These are phyloP conservation scores for Macrotyloma uniflorum DNA, from an alignment of 306 rosid genomes.

Conservation along the genomic window DNA sequence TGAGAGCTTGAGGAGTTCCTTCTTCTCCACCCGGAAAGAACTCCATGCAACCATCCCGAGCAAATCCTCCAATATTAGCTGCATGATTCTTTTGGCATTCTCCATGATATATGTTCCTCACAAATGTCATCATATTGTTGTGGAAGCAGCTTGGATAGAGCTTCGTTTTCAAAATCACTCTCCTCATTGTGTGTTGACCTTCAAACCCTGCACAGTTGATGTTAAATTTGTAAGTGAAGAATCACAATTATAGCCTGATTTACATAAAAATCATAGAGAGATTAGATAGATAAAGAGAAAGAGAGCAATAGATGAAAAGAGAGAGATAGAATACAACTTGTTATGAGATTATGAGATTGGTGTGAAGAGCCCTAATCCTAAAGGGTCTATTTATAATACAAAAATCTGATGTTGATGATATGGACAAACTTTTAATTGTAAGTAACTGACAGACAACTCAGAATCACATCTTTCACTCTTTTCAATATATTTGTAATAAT, in stretches of 20 bases:
- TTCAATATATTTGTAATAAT: too few relatives aligned
- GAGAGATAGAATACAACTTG: background rate
- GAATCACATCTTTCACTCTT: too few relatives aligned
- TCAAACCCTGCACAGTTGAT: background rate
- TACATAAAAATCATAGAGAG: background rate
- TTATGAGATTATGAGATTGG: constrained; percentile 29
- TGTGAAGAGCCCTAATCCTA: constrained; percentile 54
- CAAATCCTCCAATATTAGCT: constrained; percentile 49
- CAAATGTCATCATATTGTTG: constrained; percentile 2
- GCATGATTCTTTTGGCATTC: constrained; percentile 79
- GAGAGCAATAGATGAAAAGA: background rate
- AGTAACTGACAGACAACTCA: background rate
- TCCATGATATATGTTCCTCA: constrained; percentile 45
- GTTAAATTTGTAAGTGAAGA: background rate
- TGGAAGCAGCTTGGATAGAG: constrained; percentile 17
- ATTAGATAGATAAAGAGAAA: background rate
- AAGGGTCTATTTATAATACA: constrained; percentile 43
- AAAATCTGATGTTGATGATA: background rate
- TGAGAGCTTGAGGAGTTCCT: constrained; percentile 51
- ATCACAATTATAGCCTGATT: background rate
- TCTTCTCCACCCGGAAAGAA: constrained; percentile 66
- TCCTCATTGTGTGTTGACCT: constrained; percentile 54
- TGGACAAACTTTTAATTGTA: background rate
- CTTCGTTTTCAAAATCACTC: constrained; percentile 52
- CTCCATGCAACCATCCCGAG: constrained; percentile 69